These are phyloP conservation scores for Mimosa pudica DNA, from an alignment of 306 rosid genomes.

Conservation along the genomic window DNA sequence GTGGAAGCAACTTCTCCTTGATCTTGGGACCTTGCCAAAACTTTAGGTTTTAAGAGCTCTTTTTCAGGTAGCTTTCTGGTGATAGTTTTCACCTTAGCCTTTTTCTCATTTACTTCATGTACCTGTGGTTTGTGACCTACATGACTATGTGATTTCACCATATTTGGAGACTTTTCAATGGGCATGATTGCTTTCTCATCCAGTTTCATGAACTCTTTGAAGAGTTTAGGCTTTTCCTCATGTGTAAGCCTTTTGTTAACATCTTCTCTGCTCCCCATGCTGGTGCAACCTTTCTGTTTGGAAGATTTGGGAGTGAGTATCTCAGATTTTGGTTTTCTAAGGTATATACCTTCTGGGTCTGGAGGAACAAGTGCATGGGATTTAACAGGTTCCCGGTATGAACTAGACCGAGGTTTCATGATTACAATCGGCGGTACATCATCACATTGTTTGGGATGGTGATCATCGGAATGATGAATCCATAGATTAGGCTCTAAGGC, in stretches of 20 bases:
- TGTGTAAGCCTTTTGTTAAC: conserved; percentile 40
- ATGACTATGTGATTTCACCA: conserved; percentile 45
- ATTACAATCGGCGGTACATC: conserved; percentile 68
- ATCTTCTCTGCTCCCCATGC: conserved; percentile 39
- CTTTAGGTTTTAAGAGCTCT: conserved; percentile 44
- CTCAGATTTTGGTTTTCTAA: conserved; percentile 45
- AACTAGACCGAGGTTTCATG: conserved; percentile 62
- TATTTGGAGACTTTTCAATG: conserved; percentile 47
- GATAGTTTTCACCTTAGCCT: conserved; percentile 39
- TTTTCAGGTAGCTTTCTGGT: conserved; percentile 48
- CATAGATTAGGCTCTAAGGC: conserved; percentile 43
- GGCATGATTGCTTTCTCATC: conserved; percentile 50
- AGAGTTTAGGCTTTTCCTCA: conserved; percentile 44
- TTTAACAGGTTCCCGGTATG: conserved; percentile 34
- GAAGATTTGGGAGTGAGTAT: conserved; percentile 40
- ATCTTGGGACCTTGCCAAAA: conserved; percentile 53
- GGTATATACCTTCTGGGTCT: conserved; percentile 44
- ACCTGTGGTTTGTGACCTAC: conserved; percentile 43
- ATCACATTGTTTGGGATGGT: conserved; percentile 31
- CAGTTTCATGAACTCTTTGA: conserved; percentile 37
- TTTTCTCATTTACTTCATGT: conserved; percentile 51
- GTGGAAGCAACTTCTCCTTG: conserved; percentile 47
- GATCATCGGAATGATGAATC: conserved; percentile 29
- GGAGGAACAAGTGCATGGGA: conserved; percentile 31
- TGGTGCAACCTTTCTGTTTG: conserved; percentile 44